Evolutionary conservation across 345 rosid genomes (phyloP), one percentile per base, ranked within the genome.

Genomic region (Boechera stricta): DNA sequence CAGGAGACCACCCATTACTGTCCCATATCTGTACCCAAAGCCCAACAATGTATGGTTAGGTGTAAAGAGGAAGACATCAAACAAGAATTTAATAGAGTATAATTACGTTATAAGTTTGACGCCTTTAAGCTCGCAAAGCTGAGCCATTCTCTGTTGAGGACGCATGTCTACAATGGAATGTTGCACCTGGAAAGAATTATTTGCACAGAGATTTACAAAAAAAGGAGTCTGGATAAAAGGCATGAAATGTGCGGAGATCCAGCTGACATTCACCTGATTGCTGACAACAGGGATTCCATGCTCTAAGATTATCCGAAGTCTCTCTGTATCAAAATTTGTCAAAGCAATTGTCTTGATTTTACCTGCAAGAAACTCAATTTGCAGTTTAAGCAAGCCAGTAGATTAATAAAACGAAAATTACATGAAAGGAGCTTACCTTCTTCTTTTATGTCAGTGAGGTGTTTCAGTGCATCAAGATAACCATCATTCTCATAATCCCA

Each of bases 161-260:
- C 97, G 98, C 97, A 91, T 89, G 64, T 94, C 98, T 57, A 91
- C 96, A 77, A 91, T 78, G 69, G 97, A 91, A 85, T 94, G 97
- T 83, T 94, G 98, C 82, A 94, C 97, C 98, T 91, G 79, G 5
- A 68, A 79, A 49, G 53, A 47, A 35, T 28, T 55, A 35, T 28
- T 55, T 55, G 16, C 36, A 73, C 6, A 58, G 2, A 62, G 57
- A 64, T 72, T 52, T 41, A 66, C 54, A 72, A 5, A 32, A 8
- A 2, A 13, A 38, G 8, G 10, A 57, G 4, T 13, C 39, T 24
- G 36, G 3, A 45, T 42, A 64, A 68, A 68, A 71, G 7, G 15
- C 7, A 45, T 36, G 54, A 9, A 53, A 32, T 10, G 32, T 55
- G 49, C 12, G 39, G 38, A 68, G 3, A 16, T 75, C 12, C 2